Evolutionary conservation across 2,329 filamentous ascomycete species (phyloP).

Genomic region (Zymoseptoria passerinii): DNA sequence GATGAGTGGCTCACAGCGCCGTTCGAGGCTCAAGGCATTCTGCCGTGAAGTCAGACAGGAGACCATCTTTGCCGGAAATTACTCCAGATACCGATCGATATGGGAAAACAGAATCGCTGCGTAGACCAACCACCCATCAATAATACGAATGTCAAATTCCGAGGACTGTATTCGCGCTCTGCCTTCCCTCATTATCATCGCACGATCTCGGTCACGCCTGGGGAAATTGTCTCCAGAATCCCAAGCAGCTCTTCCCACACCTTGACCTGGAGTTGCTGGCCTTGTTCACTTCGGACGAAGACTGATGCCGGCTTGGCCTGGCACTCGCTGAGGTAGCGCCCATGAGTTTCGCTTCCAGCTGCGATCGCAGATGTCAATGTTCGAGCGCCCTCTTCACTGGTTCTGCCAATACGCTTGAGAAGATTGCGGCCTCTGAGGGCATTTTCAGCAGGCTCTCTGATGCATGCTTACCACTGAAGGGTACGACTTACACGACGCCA

Average conservation of each 20-base stretch:
- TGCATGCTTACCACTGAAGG: background rate
- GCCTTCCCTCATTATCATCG: background rate
- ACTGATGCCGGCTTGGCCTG: slow-evolving; percentile 21
- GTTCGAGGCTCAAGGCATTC: background rate
- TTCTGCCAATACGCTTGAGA: slow-evolving; percentile 24
- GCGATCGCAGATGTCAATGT: slow-evolving; percentile 29
- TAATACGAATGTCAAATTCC: too few relatives aligned
- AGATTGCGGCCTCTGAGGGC: slow-evolving; percentile 8
- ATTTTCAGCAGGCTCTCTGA: background rate
- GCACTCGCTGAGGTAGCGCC: slow-evolving; percentile 33
- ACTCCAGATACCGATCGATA: too few relatives aligned
- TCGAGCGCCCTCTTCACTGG: slow-evolving; percentile 32
- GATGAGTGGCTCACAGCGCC: slow-evolving; percentile 16
- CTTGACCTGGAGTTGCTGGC: slow-evolving; percentile 24
- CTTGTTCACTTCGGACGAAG: slow-evolving; percentile 29
- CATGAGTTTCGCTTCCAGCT: slow-evolving; percentile 31
- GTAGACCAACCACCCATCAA: too few relatives aligned
- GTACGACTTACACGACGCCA: background rate
- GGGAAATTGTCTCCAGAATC: slow-evolving; percentile 30
- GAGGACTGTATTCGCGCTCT: too few relatives aligned
- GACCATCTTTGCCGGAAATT: background rate
- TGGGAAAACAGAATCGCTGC: too few relatives aligned
- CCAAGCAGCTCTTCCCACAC: slow-evolving; percentile 32
- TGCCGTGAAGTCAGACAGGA: background rate
- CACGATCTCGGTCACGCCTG: slow-evolving; percentile 10